phyloP scores from a whole-genome alignment of 495 filamentous ascomycete genomes.

The Podospora conica region DNA sequence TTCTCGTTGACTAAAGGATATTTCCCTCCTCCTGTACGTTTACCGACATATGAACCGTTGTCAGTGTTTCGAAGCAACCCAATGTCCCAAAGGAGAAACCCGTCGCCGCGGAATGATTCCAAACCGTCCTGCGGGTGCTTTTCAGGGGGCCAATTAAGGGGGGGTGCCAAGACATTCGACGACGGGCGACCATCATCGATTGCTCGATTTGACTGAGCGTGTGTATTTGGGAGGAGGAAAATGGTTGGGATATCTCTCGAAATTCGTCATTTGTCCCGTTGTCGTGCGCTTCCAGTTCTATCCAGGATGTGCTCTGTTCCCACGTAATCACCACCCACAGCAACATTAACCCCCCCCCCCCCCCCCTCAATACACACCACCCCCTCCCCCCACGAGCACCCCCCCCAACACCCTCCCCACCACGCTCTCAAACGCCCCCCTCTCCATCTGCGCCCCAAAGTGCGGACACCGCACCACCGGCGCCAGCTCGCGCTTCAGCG shows the following conservation, averaged over 20 bases:
- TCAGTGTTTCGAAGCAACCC: background rate
- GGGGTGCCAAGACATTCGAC: background rate
- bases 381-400: background rate
- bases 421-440: constrained; percentile 35
- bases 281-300: background rate
- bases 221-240: background rate
- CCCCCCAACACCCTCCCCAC: constrained; percentile 23
- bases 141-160: background rate
- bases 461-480: constrained; percentile 32
- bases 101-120: background rate
- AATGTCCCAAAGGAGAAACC: background rate
- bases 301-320: background rate
- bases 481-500: constrained; percentile 30
- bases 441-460: constrained; percentile 40
- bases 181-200: background rate
- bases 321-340: background rate
- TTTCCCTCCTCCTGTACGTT: too few species aligned
- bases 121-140: background rate
- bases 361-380: background rate
- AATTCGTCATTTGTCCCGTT: background rate
- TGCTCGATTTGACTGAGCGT: background rate
- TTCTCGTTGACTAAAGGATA: too few species aligned
- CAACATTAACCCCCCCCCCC: background rate
- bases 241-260: background rate
- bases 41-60: too few species aligned